Percentiles rank a stretch among this genome's conserved stretches.
phyloP scores from a whole-genome alignment of 1,284 basidiomycete genomes.

The Baeospora myosura region DNA sequence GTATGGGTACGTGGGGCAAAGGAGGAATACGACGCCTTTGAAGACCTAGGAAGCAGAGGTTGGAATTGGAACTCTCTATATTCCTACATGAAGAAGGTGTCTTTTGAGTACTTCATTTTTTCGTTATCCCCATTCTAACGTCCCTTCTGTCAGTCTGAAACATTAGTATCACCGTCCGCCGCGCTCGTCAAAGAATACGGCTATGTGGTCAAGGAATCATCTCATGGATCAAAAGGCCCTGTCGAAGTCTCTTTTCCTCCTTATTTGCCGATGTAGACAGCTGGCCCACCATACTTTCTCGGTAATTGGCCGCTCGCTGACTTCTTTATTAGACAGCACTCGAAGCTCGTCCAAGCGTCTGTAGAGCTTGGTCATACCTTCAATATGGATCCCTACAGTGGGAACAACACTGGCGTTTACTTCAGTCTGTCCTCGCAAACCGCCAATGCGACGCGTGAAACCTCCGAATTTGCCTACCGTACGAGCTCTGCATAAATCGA shows the following conservation, averaged over 20 bases:
- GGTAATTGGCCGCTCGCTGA: not conserved
- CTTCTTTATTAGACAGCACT: slow-evolving; percentile 16
- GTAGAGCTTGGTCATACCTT: slow-evolving; percentile 22
- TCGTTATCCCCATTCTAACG: slow-evolving; percentile 6
- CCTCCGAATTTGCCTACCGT: slow-evolving; percentile 24
- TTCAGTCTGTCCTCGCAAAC: slow-evolving; percentile 24
- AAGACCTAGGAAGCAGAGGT: slow-evolving; percentile 11
- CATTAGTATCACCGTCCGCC: slow-evolving; percentile 12
- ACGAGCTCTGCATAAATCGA: not conserved
- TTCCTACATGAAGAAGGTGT: slow-evolving; percentile 12
- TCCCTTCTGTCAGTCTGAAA: slow-evolving; percentile 14
- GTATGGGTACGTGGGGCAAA: slow-evolving; percentile 27
- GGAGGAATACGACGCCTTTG: slow-evolving; percentile 23
- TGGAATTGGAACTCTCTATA: slow-evolving; percentile 17
- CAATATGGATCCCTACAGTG: slow-evolving; percentile 22
- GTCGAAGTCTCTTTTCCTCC: slow-evolving; percentile 23
- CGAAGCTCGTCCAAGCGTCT: slow-evolving; percentile 22
- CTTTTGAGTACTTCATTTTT: not conserved
- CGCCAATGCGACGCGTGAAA: slow-evolving; percentile 16
- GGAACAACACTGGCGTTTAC: slow-evolving; percentile 23
- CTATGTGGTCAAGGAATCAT: slow-evolving; percentile 17
- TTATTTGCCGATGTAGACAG: slow-evolving; percentile 20
- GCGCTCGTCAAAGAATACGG: slow-evolving; percentile 16
- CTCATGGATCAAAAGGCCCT: slow-evolving; percentile 20
- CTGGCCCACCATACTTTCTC: not conserved